Evolutionary conservation across 2,329 filamentous ascomycete genomes (phyloP).

Genomic region (Penicillium verrucosum): DNA sequence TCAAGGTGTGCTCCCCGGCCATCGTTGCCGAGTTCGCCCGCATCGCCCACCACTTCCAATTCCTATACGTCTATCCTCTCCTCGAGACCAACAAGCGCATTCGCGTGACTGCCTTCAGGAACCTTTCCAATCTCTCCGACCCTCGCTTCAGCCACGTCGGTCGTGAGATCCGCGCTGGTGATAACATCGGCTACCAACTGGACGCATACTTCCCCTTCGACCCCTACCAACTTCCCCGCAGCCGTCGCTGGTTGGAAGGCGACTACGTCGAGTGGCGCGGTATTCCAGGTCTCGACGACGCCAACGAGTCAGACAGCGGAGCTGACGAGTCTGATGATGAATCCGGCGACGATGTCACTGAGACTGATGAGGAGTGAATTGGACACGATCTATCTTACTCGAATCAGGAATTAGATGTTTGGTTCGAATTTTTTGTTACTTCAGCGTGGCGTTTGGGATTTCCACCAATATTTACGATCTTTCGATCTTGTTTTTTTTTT

Average conservation of each 20-base stretch:
- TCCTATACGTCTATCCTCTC: conserved; percentile 84
- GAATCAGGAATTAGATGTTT: conserved; percentile 4
- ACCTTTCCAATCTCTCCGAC: conserved; percentile 36
- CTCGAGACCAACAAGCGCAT: conserved; percentile 91
- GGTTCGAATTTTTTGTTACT: conserved; percentile 15
- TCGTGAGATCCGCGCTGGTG: conserved; percentile 57
- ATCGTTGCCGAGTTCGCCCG: conserved; percentile 92
- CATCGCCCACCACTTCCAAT: conserved; percentile 77
- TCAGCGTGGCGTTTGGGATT: conserved; percentile 29
- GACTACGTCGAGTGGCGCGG: conserved; percentile 80
- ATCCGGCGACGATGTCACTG: conserved; percentile 42
- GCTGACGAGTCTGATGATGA: conserved; percentile 36
- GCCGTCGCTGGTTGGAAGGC: conserved; percentile 79
- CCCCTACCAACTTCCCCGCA: conserved; percentile 84
- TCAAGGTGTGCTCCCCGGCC: conserved; percentile 86
- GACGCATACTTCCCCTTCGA: conserved; percentile 98
- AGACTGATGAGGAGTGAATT: conserved; percentile 42
- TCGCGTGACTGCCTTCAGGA: conserved; percentile 66
- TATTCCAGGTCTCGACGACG: conserved; percentile 65
- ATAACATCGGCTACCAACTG: conserved; percentile 77
- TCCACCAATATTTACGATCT: conserved; percentile 4
- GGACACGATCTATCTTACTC: not conserved
- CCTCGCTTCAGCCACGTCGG: conserved; percentile 45
- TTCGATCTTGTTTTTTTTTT: conserved; percentile 8
- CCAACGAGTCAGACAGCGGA: conserved; percentile 48